Conservation (phyloP, 169 alveolate genomes). For the Cardiosporidium cionae region DNA sequence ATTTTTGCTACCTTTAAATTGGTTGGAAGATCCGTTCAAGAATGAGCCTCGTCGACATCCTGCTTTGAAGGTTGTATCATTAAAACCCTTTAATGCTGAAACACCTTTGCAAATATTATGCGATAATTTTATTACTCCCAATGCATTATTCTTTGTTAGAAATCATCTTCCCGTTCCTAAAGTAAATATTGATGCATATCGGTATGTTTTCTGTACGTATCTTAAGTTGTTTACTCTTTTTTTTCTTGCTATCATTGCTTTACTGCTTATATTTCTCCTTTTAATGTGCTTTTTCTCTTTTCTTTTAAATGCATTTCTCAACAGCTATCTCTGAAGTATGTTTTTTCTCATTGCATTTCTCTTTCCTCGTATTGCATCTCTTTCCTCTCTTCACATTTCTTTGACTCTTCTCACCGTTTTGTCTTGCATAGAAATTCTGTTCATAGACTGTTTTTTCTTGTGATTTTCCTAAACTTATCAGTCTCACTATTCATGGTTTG, state of each 20-base stretch:
- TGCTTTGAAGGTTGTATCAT: conserved; percentile 9
- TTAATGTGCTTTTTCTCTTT: not conserved
- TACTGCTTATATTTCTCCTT: not conserved
- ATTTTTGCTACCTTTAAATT: too few relatives aligned
- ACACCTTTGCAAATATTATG: conserved; percentile 31
- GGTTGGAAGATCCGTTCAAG: not conserved
- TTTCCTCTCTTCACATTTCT: not conserved
- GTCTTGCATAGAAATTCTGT: not conserved
- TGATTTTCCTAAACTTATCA: not conserved
- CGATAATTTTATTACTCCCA: conserved; percentile 42
- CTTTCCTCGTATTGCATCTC: not conserved
- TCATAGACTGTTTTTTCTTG: not conserved
- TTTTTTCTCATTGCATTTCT: not conserved
- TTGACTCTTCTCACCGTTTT: not conserved
- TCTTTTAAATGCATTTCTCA: not conserved
- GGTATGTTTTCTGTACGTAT: not conserved
- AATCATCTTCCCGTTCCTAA: conserved; percentile 52
- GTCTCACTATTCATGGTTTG: not conserved
- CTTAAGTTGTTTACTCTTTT: not conserved
- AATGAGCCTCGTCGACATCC: conserved; percentile 24
- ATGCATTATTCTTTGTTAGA: conserved; percentile 37
- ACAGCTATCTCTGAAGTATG: not conserved
- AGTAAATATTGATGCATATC: not conserved
- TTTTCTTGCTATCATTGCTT: not conserved
- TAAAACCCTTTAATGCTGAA: conserved; percentile 49